Conservation (phyloP, 2,329 filamentous ascomycete genomes). For the Trichoderma sp. region DNA sequence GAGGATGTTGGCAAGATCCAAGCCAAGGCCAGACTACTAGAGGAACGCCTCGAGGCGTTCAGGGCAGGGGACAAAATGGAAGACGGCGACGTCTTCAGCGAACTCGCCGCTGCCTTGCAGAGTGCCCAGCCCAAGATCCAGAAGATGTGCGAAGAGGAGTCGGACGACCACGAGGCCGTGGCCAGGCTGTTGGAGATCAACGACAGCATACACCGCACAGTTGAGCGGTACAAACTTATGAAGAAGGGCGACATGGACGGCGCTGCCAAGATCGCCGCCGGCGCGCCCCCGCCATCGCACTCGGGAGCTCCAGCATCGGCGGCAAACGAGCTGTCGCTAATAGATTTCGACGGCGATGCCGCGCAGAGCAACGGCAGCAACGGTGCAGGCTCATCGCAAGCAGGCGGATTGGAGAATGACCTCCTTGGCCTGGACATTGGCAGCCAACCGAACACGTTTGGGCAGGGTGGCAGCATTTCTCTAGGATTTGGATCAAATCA, state of each 20-base stretch:
- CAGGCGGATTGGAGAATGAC: conserved; percentile 81
- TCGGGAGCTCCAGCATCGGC: conserved; percentile 57
- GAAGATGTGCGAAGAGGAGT: conserved; percentile 99
- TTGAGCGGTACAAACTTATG: conserved; percentile 91
- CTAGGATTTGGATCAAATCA: conserved; percentile 74
- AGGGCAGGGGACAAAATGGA: conserved; percentile 76
- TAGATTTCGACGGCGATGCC: conserved; percentile 77
- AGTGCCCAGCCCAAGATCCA: conserved; percentile 98
- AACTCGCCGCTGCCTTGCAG: conserved; percentile 83
- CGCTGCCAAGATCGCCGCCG: conserved; percentile 79
- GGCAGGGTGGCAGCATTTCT: conserved; percentile 78
- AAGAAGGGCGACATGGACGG: conserved; percentile 91
- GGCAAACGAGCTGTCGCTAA: conserved; percentile 79
- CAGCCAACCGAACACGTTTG: conserved; percentile 60
- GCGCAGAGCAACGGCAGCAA: conserved; percentile 55
- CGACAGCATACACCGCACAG: conserved; percentile 95
- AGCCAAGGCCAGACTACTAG: conserved; percentile 87
- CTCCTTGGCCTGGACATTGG: conserved; percentile 84
- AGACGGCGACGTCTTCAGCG: conserved; percentile 71
- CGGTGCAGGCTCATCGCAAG: conserved; percentile 47
- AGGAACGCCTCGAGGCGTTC: conserved; percentile 88
- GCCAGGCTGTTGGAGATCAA: conserved; percentile 96
- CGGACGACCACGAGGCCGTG: conserved; percentile 93
- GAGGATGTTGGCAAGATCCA: conserved; percentile 94
- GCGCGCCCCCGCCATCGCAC: conserved; percentile 59